Conservation (phyloP, 306 rosid genomes). For the Ochetophila trinervis region DNA sequence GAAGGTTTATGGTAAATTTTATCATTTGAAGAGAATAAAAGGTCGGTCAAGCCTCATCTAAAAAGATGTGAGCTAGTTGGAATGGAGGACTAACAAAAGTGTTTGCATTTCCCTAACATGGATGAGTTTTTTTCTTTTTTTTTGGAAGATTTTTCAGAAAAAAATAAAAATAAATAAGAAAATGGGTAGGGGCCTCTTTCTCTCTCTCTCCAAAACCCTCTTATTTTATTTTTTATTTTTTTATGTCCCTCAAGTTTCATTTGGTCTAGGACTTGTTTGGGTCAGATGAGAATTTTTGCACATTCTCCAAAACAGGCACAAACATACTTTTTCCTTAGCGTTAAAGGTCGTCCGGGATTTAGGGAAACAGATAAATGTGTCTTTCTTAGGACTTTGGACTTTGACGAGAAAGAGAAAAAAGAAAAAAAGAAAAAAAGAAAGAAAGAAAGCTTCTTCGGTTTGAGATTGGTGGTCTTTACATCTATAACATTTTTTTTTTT, state of each 20-base stretch:
- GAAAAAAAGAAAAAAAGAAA: background rate
- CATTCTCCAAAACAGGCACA: constrained; percentile 59
- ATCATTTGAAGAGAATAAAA: constrained; percentile 37
- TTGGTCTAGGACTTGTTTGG: constrained; percentile 14
- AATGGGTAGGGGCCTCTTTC: constrained; percentile 20
- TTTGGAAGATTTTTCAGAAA: constrained; percentile 8
- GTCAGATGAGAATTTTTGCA: constrained; percentile 56
- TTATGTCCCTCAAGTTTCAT: background rate
- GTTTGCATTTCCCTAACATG: constrained; percentile 34
- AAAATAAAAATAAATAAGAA: constrained; percentile 12
- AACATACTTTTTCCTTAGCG: constrained; percentile 31
- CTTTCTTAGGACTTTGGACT: constrained; percentile 60
- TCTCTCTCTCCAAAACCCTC: background rate
- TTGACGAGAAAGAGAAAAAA: constrained; percentile 35
- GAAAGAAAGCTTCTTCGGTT: background rate
- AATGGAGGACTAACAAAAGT: constrained; percentile 18
- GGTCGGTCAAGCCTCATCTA: constrained; percentile 57
- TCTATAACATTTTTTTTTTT: background rate
- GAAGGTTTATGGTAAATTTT: constrained; percentile 28
- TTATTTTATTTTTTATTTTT: background rate
- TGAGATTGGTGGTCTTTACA: constrained; percentile 29
- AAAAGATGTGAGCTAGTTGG: constrained; percentile 51
- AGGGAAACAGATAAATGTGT: constrained; percentile 72
- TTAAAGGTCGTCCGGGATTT: constrained; percentile 84
- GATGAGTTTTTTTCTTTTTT: background rate